Evolutionary conservation across 768 basidiomycete species (phyloP), one percentile per base, ranked within the genome.

Genomic region (Fistulinella prunicolor): DNA sequence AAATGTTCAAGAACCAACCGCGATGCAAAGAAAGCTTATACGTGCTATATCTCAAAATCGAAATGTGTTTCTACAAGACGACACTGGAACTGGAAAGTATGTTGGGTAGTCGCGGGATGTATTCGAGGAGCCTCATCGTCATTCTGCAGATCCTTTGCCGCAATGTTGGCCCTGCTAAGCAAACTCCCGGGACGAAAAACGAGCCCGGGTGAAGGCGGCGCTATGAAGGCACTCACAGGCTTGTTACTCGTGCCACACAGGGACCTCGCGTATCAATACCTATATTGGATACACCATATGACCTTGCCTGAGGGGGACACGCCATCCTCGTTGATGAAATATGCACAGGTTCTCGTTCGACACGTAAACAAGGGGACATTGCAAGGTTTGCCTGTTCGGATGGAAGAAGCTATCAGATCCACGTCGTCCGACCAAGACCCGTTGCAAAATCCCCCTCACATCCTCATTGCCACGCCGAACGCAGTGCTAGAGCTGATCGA

Each of bases 1-100:
- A 2, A 69, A 74, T 44, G 73, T 89, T 23, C 62, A 67, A 50
- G 48, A 63, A 30, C 85, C 86, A 3, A 89, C 87, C 0, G 63
- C 68, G 12, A 75, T 76, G 26, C 87, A 90, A 60, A 68, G 63
- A 36, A 68, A 69, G 43, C 77, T 89, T 44, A 82, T 89, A 47
- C 78, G 79, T 3, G 85, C 81, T 16, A 71, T 87, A 9, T 50
- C 83, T 24, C 60, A 61, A 17, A 75, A 74, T 7, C 75, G 76
- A 57, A 82, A 89, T 62, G 71, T 89, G 16, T 65, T 89, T 13
- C 56, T 90, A 44, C 82, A 79, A 53, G 87, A 88, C 53, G 68
- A 70, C 21, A 86, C 88, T n/a, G 88, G 89, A 5, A 80, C 82
- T 38, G 89, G 87, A 70, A 90, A 90, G 88, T 89, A 61, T 50